Evolutionary conservation across 1,284 basidiomycete genomes (phyloP).

Genomic region (Pulveroboletus sp.): DNA sequence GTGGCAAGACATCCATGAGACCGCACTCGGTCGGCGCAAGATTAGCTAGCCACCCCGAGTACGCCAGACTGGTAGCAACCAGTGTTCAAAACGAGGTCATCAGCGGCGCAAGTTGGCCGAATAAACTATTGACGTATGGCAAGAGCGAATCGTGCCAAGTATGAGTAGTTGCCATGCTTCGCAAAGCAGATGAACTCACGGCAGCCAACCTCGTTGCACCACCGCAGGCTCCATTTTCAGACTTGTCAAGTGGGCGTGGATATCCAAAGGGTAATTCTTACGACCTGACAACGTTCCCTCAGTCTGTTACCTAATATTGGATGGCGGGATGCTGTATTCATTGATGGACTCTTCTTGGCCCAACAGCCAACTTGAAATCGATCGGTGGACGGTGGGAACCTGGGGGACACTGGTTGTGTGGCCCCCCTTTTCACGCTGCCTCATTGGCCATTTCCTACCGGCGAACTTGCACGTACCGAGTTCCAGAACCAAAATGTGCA

Average conservation of each 20-base stretch:
- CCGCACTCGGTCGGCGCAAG: background rate
- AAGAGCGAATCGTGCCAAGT: no score
- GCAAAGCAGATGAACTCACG: no score
- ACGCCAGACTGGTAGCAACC: constrained; percentile 18
- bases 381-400: constrained; percentile 6
- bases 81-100: no score
- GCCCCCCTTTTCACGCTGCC: no score
- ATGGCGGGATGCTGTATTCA: constrained; percentile 29
- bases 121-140: no score
- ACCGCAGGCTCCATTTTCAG: background rate
- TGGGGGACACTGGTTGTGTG: background rate
- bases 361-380: constrained; percentile 13
- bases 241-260: background rate
- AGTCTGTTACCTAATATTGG: constrained; percentile 4
- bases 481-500: constrained; percentile 16
- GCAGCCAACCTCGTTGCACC: background rate
- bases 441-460: constrained; percentile 3
- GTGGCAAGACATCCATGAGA: background rate
- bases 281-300: background rate
- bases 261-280: background rate
- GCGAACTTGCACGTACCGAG: constrained; percentile 4
- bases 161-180: no score
- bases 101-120: no score
- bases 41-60: constrained; percentile 4
- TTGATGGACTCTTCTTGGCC: constrained; percentile 4